phyloP scores from a whole-genome alignment of 2,329 filamentous ascomycete species.

The Fusarium beomiforme region DNA sequence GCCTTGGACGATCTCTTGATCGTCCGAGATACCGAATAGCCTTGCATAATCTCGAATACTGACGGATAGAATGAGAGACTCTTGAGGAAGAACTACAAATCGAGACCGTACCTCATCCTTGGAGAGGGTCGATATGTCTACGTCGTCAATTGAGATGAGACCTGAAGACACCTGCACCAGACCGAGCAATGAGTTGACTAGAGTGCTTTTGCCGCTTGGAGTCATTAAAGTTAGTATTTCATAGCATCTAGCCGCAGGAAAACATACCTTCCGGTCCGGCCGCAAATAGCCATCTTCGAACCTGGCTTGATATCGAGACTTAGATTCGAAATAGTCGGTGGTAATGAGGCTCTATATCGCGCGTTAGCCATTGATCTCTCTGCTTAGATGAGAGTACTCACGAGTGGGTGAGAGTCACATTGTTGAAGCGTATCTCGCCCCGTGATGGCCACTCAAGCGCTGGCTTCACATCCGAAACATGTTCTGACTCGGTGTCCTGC shows the following conservation, averaged over 20 bases:
- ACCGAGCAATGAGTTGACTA: not conserved
- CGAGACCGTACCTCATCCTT: not conserved
- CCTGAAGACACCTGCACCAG: not conserved
- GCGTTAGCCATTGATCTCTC: not conserved
- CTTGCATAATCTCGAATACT: not conserved
- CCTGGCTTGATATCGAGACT: not conserved
- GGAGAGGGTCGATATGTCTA: not conserved
- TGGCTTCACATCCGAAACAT: not conserved
- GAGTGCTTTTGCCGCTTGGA: not conserved
- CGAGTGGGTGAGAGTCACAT: not conserved
- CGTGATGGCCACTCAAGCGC: not conserved
- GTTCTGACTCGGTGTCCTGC: not conserved
- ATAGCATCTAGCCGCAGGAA: too few relatives aligned
- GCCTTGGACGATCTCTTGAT: not conserved
- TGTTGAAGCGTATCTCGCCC: not conserved
- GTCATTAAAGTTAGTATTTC: not conserved
- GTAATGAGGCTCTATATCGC: rapidly evolving
- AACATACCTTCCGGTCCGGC: not conserved
- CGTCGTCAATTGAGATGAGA: not conserved
- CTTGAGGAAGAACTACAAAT: not conserved
- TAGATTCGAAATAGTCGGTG: not conserved
- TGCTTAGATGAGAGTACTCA: not conserved
- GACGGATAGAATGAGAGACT: not conserved
- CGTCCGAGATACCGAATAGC: not conserved
- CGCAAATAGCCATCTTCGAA: not conserved